phyloP scores from a whole-genome alignment of 768 basidiomycete species.

The Coprinellus micaceus region DNA sequence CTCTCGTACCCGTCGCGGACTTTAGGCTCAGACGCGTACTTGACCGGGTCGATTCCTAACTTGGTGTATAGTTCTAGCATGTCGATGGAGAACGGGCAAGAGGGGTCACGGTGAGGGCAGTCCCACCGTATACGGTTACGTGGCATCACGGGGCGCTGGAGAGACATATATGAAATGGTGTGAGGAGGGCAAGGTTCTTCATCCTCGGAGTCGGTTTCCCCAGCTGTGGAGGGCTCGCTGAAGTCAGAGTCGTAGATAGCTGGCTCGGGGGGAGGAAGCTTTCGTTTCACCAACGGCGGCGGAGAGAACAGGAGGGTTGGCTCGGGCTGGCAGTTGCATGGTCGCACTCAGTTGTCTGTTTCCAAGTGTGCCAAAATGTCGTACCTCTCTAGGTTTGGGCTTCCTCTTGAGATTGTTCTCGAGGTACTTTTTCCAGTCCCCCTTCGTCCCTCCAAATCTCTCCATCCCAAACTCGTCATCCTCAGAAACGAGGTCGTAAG shows the following conservation, averaged over 20 bases:
- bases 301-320: too few relatives aligned
- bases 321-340: too few relatives aligned
- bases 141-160: too few relatives aligned
- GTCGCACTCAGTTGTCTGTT: too few relatives aligned
- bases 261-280: too few relatives aligned
- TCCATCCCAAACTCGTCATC: conserved; percentile 2
- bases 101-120: neutral
- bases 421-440: conserved; percentile 1
- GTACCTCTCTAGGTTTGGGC: too few relatives aligned
- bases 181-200: neutral
- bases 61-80: neutral
- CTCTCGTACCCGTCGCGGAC: neutral
- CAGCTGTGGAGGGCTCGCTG: conserved; percentile 1
- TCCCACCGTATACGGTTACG: too few relatives aligned
- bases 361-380: too few relatives aligned
- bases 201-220: neutral
- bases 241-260: conserved; percentile 8
- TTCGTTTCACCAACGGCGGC: too few relatives aligned
- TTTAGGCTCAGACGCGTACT: too few relatives aligned
- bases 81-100: neutral
- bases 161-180: too few relatives aligned
- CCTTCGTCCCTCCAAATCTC: conserved; percentile 1
- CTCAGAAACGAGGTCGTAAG: neutral
- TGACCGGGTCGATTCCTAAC: neutral
- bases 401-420: neutral